Base-by-base conservation (phyloP, 768 basidiomycete genomes). In the Punctularia strigosozonata region DNA sequence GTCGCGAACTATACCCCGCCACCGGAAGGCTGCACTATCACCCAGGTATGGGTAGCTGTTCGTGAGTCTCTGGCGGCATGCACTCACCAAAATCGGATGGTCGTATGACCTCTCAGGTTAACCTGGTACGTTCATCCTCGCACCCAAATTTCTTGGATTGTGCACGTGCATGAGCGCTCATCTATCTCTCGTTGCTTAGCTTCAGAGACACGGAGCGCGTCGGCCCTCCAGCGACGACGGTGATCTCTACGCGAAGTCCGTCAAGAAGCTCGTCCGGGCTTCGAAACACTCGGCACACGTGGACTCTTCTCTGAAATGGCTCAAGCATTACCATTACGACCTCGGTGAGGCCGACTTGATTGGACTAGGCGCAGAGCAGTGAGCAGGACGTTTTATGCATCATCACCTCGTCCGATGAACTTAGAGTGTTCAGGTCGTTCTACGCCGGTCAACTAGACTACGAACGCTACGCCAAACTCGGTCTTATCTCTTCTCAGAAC, bases 141-240 rank as follows among this genome's bases (percentile, higher is more conserved):
- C 21, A 19, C 35, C 42, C 2, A 30, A 30, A 2, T 2, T 25
- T 3, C 25, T 17, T 2, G 26, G 19, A 34, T 23, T 20, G 30
- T 25, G 6, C 14, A 12, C 26, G 26, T 20, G 33, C 28, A 10
- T 15, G 15, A 10, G 15, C 28, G 28, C 10, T 30, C 10, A 17
- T 8, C 5, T 31, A 20, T 23, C 18, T 18, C 21, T 37, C 31
- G 13, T 31, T 31, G 8, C 23, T 28, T 21, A 88, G 85, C 61
- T 91, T 7, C 80, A 88, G 57, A 66, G 87, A 12, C 87, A 91
- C 49, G 86, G 85, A 3, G 75, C 83, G 1, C 73, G 87, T 24
- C 88, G 68, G 47, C 87, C 87, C 0, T 88, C 85, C 0, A 46
- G 51, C 0, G 63, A 65, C 2, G 66, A 71, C 7, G 53, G 64